Conservation (phyloP, 1,139 yeast species). For the Saccharomyces hybrid region DNA sequence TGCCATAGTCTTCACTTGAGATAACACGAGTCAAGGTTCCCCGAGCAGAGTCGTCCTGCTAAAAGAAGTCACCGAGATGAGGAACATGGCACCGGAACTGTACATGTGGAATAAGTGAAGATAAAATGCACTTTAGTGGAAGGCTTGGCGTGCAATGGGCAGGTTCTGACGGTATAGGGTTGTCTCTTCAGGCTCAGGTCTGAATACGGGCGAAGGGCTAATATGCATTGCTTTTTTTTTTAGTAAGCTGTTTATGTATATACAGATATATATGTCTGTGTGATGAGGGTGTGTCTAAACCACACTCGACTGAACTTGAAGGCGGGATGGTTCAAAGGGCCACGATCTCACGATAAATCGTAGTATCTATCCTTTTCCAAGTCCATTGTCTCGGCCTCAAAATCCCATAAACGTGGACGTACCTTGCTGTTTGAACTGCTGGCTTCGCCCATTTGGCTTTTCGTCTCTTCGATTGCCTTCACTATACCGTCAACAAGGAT, state of each 20-base stretch:
- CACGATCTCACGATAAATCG: conserved; percentile 29
- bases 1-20: background rate
- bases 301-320: background rate
- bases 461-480: conserved; percentile 32
- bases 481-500: conserved; percentile 68
- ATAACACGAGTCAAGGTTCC: background rate
- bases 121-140: conserved; percentile 6
- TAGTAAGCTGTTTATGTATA: background rate
- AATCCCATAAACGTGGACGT: conserved; percentile 21
- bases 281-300: background rate
- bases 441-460: background rate
- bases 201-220: background rate
- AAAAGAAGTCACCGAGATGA: conserved; percentile 8
- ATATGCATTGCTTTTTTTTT: background rate
- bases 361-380: conserved; percentile 46
- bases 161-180: background rate
- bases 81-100: conserved; percentile 14
- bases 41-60: conserved; percentile 17
- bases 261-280: background rate
- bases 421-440: conserved; percentile 6
- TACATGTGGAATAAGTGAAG: conserved; percentile 11
- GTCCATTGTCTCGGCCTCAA: conserved; percentile 39
- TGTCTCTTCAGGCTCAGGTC: background rate
- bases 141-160: background rate
- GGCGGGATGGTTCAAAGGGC: background rate